Evolutionary conservation across 306 rosid species (phyloP), one percentile per base, ranked within the genome.

Genomic region (Vigna mungo): DNA sequence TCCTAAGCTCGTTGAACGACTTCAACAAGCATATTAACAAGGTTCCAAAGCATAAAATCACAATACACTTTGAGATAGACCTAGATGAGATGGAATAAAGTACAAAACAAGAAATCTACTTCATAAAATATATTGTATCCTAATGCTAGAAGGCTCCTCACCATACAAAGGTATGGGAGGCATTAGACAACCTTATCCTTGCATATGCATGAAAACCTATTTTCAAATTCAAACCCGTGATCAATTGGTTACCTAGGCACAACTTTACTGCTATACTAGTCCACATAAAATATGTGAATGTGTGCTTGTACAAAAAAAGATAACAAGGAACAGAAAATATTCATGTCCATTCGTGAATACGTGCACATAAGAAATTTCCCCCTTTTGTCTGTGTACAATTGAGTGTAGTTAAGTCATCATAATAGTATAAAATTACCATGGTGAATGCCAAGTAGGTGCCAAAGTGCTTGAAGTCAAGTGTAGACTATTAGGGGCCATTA

Each of bases 41-140:
- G 27, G 27, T 25, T 25, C 27, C 27, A 25, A 25, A 25, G 27
- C 27, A 25, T 25, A 25, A 25, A 25, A 25, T 25, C 27, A 25
- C 27, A 25, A 25, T 25, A 25, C 27, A 25, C 27, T 25, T 25
- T 25, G 27, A 25, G 27, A 25, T 4, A 27, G 41, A 27, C 65
- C 65, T 13, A 14, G 18, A 59, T 6, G 32, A 59, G 10, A 59
- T 59, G 30, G 65, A 59, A 20, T 47, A 6, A 41, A 55, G 61
- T 55, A 32, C 27, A 46, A 74, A 56, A 56, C 6, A 58, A 54
- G 58, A 67, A 81, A 58, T 39, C 36, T 56, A 74, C 43, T 67
- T 6, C 32, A 27, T 3, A 43, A 43, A 43, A 43, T 9, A 14
- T 43, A 43, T 2, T 11, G 3, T 41, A 41, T 11, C 12, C 12